phyloP scores from a whole-genome alignment of 2,329 filamentous ascomycete species.

The Ophiostoma sp. region DNA sequence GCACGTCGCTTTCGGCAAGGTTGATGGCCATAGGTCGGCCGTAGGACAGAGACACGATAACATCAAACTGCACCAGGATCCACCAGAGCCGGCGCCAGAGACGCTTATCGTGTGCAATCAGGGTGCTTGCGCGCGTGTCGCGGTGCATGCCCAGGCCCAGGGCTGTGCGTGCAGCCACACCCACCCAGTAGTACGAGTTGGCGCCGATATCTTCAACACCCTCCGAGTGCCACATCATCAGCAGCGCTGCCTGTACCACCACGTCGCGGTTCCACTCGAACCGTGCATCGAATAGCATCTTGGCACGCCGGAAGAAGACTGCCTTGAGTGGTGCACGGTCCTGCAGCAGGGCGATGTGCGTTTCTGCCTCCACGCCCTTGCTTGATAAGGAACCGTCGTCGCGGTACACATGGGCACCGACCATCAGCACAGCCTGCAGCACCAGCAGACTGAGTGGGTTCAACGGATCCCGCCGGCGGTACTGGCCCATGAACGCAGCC shows the following conservation, averaged over 20 bases:
- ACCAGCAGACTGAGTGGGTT: conserved; percentile 80
- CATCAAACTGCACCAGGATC: conserved; percentile 20
- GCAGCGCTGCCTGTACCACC: conserved; percentile 49
- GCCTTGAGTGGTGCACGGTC: conserved; percentile 35
- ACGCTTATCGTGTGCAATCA: conserved; percentile 33
- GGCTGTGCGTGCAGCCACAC: conserved; percentile 47
- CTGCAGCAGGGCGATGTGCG: neutral
- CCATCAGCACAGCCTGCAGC: conserved; percentile 76
- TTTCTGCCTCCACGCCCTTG: neutral
- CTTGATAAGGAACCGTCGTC: conserved; percentile 30
- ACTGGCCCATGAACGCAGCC: conserved; percentile 76
- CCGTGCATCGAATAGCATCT: conserved; percentile 48
- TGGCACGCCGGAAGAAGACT: conserved; percentile 48
- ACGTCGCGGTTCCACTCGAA: conserved; percentile 49
- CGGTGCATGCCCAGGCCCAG: conserved; percentile 50
- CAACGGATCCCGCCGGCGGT: conserved; percentile 57
- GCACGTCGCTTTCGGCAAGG: conserved; percentile 18
- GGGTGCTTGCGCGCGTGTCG: conserved; percentile 30
- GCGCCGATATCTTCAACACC: conserved; percentile 50
- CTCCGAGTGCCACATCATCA: conserved; percentile 52
- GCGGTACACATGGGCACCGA: conserved; percentile 46
- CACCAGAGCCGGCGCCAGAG: conserved; percentile 30
- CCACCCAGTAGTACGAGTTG: conserved; percentile 50
- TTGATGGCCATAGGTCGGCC: conserved; percentile 14
- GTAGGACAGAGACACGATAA: conserved; percentile 16